Conservation (phyloP, 225 moss, liverwort and hornwort genomes). For the Rhytidiadelphus loreus region DNA sequence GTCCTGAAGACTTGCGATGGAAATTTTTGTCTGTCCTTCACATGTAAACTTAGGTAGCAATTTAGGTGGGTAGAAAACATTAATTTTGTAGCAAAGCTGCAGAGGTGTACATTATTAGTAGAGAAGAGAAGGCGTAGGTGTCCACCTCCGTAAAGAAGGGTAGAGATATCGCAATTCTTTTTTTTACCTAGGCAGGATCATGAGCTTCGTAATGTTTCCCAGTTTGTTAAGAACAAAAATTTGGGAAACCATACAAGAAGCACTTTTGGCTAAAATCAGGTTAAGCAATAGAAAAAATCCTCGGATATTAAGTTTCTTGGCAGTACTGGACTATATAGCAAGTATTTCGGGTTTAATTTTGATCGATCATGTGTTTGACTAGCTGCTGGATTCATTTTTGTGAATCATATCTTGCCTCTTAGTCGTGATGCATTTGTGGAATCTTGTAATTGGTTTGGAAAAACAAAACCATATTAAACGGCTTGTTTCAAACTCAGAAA, state of each 20-base stretch:
- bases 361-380: not conserved
- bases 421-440: not conserved
- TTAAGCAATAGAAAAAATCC: not conserved
- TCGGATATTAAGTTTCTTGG: not conserved
- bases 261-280: not conserved
- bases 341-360: not conserved
- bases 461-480: not conserved
- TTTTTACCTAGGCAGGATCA: not conserved
- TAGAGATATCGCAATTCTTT: conserved; percentile 15
- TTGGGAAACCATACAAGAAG: not conserved
- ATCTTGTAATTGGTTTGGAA: not conserved
- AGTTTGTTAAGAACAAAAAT: not conserved
- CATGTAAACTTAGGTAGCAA: not conserved
- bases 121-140: conserved; percentile 19
- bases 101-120: not conserved
- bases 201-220: not conserved
- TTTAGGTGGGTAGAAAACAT: not conserved
- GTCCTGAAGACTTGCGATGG: not conserved
- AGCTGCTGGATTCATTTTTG: not conserved
- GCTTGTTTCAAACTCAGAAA: not conserved
- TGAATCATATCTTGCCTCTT: not conserved
- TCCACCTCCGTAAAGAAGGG: conserved; percentile 31
- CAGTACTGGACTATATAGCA: not conserved
- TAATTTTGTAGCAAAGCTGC: conserved; percentile 13
- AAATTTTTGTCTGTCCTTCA: not conserved